phyloP scores from a whole-genome alignment of 345 rosid species.

The Moricandia moricandioides region DNA sequence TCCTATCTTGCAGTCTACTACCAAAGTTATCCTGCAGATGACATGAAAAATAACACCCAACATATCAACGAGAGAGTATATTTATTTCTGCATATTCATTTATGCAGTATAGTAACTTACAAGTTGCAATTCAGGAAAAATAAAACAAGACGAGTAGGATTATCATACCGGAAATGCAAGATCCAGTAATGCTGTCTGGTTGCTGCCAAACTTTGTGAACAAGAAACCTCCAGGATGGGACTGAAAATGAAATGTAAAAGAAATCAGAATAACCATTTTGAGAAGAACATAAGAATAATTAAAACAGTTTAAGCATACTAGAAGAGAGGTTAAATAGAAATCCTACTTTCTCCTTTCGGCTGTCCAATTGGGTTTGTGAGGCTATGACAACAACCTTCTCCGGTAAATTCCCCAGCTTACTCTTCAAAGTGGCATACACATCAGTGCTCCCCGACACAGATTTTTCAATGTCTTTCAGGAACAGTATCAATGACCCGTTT shows the following conservation, averaged over 20 bases:
- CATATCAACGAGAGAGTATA: not conserved
- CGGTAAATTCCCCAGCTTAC: conserved; percentile 74
- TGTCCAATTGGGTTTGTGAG: conserved; percentile 83
- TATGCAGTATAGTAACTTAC: not conserved
- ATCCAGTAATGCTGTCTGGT: conserved; percentile 84
- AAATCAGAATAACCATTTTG: not conserved
- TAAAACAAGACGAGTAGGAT: not conserved
- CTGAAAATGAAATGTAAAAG: conserved; percentile 39
- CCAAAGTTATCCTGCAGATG: conserved; percentile 72
- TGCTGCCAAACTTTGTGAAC: conserved; percentile 89
- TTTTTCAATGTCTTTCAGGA: conserved; percentile 87
- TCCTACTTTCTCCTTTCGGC: conserved; percentile 84
- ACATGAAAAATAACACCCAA: conserved; percentile 10
- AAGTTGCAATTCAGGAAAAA: not conserved
- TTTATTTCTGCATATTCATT: not conserved
- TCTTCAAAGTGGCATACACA: conserved; percentile 53
- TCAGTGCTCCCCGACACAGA: conserved; percentile 69
- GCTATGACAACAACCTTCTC: conserved; percentile 74
- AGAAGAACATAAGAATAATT: not conserved
- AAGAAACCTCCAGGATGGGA: conserved; percentile 86
- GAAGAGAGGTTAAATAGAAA: not conserved
- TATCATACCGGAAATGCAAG: conserved; percentile 81
- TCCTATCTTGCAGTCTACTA: conserved; percentile 76
- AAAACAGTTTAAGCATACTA: not conserved
- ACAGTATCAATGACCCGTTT: conserved; percentile 60